phyloP scores from a whole-genome alignment of 2,329 filamentous ascomycete species.

The Macroventuria anomochaeta region DNA sequence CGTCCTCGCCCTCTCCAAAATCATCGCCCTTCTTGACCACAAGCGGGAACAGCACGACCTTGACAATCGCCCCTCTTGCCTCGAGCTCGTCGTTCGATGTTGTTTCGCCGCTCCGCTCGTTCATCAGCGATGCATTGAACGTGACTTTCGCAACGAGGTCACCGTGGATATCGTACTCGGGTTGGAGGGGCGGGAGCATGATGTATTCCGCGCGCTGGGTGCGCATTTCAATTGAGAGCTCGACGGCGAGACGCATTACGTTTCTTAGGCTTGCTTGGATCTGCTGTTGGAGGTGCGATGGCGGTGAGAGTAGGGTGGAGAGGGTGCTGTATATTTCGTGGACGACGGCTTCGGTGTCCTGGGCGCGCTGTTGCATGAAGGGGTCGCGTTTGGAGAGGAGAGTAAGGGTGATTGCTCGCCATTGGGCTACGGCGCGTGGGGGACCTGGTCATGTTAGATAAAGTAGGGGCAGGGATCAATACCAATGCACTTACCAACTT shows the following conservation, averaged over 20 bases:
- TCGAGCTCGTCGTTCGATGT: constrained; percentile 82
- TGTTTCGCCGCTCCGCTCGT: constrained; percentile 78
- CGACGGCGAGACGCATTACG: constrained; percentile 87
- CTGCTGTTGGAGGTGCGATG: constrained; percentile 77
- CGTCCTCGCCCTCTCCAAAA: constrained; percentile 83
- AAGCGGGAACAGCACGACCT: constrained; percentile 92
- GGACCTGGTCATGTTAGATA: constrained; percentile 59
- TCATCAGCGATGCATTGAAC: constrained; percentile 95
- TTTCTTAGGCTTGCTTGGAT: constrained; percentile 84
- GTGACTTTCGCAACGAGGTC: constrained; percentile 85
- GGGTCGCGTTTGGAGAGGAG: constrained; percentile 79
- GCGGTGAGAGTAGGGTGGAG: constrained; percentile 83
- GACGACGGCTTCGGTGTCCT: constrained; percentile 95
- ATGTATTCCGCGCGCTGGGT: constrained; percentile 96
- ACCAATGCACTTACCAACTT: constrained; percentile 70
- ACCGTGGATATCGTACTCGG: constrained; percentile 92
- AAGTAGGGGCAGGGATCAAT: no score
- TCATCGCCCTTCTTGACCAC: constrained; percentile 97
- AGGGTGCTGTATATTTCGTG: constrained; percentile 87
- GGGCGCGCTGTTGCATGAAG: constrained; percentile 83
- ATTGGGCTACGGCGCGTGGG: constrained; percentile 87
- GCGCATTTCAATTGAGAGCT: constrained; percentile 94
- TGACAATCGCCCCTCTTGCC: constrained; percentile 75
- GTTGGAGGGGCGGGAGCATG: constrained; percentile 94
- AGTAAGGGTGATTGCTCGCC: constrained; percentile 94